phyloP scores from a whole-genome alignment of 23 red algal genomes.

The Gracilariopsis chorda region DNA sequence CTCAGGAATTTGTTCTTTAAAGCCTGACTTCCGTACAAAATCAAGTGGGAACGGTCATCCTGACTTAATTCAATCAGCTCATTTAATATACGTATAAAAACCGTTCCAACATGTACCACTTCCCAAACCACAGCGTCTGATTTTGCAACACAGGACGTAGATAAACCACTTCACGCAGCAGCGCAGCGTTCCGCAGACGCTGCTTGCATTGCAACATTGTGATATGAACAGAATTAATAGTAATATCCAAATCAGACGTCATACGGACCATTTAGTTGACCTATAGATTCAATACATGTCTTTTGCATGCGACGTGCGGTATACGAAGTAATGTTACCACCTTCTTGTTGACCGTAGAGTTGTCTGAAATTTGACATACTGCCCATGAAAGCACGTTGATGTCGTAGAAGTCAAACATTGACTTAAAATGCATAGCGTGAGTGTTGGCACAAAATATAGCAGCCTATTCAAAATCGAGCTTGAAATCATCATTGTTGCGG shows the following conservation, averaged over 20 bases:
- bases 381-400: neutral
- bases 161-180: neutral
- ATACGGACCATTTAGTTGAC: neutral
- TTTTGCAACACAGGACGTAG: neutral
- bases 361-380: neutral
- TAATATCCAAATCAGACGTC: neutral
- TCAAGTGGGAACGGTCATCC: neutral
- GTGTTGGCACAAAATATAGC: neutral
- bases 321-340: neutral
- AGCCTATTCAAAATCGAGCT: neutral
- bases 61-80: neutral
- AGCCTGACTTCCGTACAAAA: neutral
- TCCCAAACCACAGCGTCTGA: neutral
- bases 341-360: neutral
- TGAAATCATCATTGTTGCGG: neutral
- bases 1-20: neutral
- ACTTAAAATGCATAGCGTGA: neutral
- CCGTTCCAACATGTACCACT: neutral
- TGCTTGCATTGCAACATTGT: neutral
- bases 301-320: neutral
- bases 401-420: neutral
- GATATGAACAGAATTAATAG: neutral
- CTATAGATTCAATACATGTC: neutral
- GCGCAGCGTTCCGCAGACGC: neutral
- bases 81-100: neutral